Base-by-base conservation (phyloP, 768 basidiomycete genomes). In the Leccinum aurantiacum region DNA sequence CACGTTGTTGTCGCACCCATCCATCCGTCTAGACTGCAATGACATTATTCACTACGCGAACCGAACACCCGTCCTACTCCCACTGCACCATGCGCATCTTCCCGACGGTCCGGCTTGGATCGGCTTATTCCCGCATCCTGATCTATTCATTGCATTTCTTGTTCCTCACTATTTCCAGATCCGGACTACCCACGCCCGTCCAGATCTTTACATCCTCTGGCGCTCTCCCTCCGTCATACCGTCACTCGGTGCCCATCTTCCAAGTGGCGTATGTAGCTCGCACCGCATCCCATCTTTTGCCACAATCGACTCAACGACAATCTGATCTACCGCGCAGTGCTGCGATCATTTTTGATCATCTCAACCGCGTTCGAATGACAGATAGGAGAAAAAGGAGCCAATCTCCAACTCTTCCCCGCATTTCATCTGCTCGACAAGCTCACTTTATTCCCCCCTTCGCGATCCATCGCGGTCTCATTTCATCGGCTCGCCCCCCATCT, bases 401-500 rank as follows among this genome's bases (percentile, higher is more conserved):
- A 63, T 63, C 65, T 33, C 41, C 52, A 46, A 50, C 48, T 38
- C 41, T 66, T 31, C 65, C 65, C 61, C 65, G 49, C 64, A 63
- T 67, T 53, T 25, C 44, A 63, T 56, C n/a, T 22, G 29, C 25
- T 14, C 56, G 5, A 38, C 3, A 13, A 11, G n/a, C 44, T 13
- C 22, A 38, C 25, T 14, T 19, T 19, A 37, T 44, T 4, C 37
- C 11, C 24, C 24, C 22, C 44, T 67, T 61, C 66, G 67, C 66
- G 66, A 67, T 67, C 66, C 60, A 67, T 67, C 66, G 66, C 63
- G 57, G 25, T 11, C 53, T 35, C 65, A 54, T 58, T 46, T 66
- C 65, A 25, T 38, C 31, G 25, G 29, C 22, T 54, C 55, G 60
- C 29, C 24, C 0, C n/a, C 33, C 61, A 51, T 29, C 29, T 25